Conservation (phyloP, 306 rosid species). For the Herpetospermum pedunculosum region DNA sequence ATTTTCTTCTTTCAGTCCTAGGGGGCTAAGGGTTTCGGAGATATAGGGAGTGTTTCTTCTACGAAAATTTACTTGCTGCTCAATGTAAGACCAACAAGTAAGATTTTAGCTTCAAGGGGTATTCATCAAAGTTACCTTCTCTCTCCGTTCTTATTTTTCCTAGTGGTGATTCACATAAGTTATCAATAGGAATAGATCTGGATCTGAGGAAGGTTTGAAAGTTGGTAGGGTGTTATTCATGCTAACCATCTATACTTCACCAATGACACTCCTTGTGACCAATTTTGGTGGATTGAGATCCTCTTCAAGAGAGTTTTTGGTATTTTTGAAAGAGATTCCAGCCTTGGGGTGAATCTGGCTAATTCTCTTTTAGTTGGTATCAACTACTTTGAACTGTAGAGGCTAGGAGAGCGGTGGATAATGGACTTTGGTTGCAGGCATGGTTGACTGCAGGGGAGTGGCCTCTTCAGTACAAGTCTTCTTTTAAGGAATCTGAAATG, state of each 20-base stretch:
- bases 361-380: neutral
- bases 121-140: neutral
- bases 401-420: neutral
- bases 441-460: neutral
- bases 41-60: neutral
- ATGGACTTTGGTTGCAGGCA: neutral
- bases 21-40: neutral
- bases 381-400: neutral
- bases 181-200: neutral
- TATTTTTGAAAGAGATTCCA: neutral
- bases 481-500: neutral
- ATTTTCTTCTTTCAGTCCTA: neutral
- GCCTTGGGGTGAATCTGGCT: neutral
- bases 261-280: neutral
- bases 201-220: neutral
- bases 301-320: neutral
- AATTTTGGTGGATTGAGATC: neutral
- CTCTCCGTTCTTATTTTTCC: neutral
- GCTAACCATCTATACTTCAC: neutral
- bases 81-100: neutral
- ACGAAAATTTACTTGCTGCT: neutral
- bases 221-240: neutral
- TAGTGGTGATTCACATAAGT: neutral
- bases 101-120: neutral
- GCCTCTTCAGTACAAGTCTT: neutral